phyloP scores from a whole-genome alignment of 306 rosid species.

The Canavalia gladiata region DNA sequence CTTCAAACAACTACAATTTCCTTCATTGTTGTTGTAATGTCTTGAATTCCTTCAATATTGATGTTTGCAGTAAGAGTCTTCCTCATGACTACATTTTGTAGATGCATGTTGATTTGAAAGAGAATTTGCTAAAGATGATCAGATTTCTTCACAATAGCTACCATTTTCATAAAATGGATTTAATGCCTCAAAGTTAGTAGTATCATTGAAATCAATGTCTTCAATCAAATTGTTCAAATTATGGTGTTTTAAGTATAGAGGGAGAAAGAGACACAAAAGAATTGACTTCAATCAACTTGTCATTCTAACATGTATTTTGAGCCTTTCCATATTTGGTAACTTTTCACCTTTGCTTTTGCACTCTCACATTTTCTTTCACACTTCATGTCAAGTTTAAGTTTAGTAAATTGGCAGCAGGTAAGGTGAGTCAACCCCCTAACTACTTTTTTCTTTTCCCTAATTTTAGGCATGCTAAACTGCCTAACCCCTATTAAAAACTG shows the following conservation, averaged over 20 bases:
- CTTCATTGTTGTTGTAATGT: neutral
- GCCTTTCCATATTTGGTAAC: neutral
- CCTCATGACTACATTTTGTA: constrained; percentile 10
- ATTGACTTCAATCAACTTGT: too few relatives aligned
- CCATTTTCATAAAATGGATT: neutral
- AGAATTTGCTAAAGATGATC: neutral
- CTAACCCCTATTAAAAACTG: neutral
- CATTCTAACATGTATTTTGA: neutral
- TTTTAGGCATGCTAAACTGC: too few relatives aligned
- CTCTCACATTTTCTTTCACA: neutral
- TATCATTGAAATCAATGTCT: constrained; percentile 3
- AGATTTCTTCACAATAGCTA: neutral
- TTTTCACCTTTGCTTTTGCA: neutral
- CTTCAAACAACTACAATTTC: neutral
- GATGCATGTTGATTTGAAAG: neutral
- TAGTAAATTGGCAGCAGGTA: neutral
- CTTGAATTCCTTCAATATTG: neutral
- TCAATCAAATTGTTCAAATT: neutral
- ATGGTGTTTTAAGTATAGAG: too few relatives aligned
- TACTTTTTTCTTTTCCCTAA: too few relatives aligned
- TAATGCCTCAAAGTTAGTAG: neutral
- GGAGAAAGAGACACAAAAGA: too few relatives aligned
- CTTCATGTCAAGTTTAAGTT: neutral
- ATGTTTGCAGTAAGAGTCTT: neutral
- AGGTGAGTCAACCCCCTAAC: neutral